Evolutionary conservation across 495 filamentous ascomycete species (phyloP), one percentile per base, ranked within the genome.

Genomic region (Daldinia grandis): DNA sequence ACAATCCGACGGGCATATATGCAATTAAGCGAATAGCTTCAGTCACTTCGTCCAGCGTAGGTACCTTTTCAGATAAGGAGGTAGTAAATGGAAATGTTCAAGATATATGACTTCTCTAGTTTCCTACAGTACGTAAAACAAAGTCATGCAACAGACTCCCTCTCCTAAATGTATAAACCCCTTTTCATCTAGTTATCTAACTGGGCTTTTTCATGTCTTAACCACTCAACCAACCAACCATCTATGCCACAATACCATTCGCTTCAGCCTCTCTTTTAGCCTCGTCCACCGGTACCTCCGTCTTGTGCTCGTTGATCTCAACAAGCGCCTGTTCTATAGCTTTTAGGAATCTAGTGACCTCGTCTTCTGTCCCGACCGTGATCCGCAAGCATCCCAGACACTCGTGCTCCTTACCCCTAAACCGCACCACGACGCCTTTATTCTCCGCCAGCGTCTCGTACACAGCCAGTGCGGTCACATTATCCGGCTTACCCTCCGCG

Each of bases 361-460:
- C 95, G 14, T 86, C 79, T 76, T 94, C 91, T 5, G 95, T 99
- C 5, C 95, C 95, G 8, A 99, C 91, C 1, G 95, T 98, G 68
- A 99, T 91, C 42, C 95, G 85, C 74, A 99, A 78, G 74, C 95
- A 97, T 1, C 94, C 95, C 66, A 89, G 74, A 75, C 95, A 99
- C 5, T 94, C 95, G 31, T 89, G 79, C 84, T 99, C 95, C 80
- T 93, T 95, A 2, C 95, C 95, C 51, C 95, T 83, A 78, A 98
- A 99, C 62, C 95, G 82, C 10, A 99, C 96, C 28, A 99, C 93
- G 1, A 99, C 94, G 0, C 94, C 93, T 71, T 88, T 89, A 47
- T 87, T 90, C 84, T 97, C 94, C 0, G 96, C 95, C 79, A 98
- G 81, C 19, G 81, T 79, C 81, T 95, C 89, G 75, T 99, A 98